These are phyloP conservation scores for Pelagophyceae sp. DNA, from an alignment of 352 stramenopile species.

Conservation along the genomic window DNA sequence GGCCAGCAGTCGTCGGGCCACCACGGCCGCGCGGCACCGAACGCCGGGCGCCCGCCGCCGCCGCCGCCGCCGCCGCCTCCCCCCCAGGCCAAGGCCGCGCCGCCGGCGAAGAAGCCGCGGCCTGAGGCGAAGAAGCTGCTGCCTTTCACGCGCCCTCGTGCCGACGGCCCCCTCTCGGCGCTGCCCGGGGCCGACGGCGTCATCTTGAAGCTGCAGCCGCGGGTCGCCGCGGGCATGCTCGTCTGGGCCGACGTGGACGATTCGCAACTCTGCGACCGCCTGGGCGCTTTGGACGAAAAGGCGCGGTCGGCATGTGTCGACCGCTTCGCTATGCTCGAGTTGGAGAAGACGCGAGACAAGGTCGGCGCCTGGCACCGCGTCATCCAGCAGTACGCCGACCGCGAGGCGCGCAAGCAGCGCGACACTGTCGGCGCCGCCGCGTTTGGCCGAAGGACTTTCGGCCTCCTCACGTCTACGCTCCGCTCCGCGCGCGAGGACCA, in stretches of 20 bases:
- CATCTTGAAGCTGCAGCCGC: neutral
- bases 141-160: too few species aligned
- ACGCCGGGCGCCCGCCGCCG: too few species aligned
- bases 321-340: neutral
- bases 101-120: too few species aligned
- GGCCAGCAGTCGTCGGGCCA: too few species aligned
- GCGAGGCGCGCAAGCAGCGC: neutral
- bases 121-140: too few species aligned
- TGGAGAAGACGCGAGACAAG: neutral
- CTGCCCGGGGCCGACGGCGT: too few species aligned
- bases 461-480: neutral
- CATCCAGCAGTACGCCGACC: neutral
- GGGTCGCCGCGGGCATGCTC: neutral
- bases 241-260: neutral
- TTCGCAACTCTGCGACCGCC: neutral
- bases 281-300: neutral
- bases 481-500: neutral
- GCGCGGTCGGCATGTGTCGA: neutral
- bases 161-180: too few species aligned
- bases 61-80: too few species aligned
- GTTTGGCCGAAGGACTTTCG: neutral
- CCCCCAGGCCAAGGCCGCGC: too few species aligned
- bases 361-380: neutral
- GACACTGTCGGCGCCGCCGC: neutral
- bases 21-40: too few species aligned